Percentiles rank a stretch among this genome's conserved stretches.
Conservation (phyloP, 345 rosid species). For the Camelina neglecta region DNA sequence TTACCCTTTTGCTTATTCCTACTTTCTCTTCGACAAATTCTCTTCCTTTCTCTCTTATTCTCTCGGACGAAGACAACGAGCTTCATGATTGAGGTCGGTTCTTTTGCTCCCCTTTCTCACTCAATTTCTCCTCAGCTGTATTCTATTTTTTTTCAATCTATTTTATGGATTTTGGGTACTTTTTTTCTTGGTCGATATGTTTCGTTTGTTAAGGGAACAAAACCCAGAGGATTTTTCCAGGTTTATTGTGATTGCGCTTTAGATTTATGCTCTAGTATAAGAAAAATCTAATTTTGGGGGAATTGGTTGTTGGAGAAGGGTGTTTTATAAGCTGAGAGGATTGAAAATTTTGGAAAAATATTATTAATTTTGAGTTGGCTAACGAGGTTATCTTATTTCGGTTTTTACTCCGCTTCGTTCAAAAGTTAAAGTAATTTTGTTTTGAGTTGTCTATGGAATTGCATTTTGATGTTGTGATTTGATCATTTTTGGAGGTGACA, state of each 20-base stretch:
- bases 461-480: slow-evolving; percentile 1
- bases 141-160: neutral
- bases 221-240: neutral
- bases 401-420: slow-evolving; percentile 14
- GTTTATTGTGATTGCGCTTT: slow-evolving; percentile 5
- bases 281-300: neutral
- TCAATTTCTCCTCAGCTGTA: neutral
- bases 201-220: neutral
- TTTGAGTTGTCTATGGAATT: neutral
- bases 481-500: slow-evolving; percentile 17
- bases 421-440: neutral
- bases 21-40: neutral
- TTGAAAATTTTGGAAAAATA: neutral
- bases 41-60: neutral
- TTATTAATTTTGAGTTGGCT: slow-evolving; percentile 12
- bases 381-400: neutral
- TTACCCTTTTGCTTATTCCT: neutral
- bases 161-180: neutral
- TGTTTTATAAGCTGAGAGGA: neutral
- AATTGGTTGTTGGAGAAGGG: slow-evolving; percentile 6
- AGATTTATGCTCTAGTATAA: neutral
- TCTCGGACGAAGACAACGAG: slow-evolving; percentile 32
- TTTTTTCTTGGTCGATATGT: neutral
- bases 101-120: slow-evolving; percentile 1
- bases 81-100: slow-evolving; percentile 46